These are phyloP conservation scores for Podospora anserina DNA, from an alignment of 495 filamentous ascomycete genomes.

Conservation along the genomic window DNA sequence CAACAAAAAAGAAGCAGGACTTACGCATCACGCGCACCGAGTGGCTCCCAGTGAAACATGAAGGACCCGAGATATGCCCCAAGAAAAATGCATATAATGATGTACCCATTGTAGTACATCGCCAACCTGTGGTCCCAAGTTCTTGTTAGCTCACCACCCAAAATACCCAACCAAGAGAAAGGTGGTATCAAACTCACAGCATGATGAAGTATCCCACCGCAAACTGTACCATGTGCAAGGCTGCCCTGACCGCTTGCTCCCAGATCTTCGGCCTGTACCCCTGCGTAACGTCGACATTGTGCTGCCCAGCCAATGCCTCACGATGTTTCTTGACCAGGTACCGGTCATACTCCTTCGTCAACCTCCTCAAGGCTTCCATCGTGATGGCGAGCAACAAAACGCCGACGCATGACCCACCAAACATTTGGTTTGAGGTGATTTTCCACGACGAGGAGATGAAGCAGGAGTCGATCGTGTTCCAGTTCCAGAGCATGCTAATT, in stretches of 20 bases:
- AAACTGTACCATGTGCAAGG: slow-evolving; percentile 61
- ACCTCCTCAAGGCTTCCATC: slow-evolving; percentile 59
- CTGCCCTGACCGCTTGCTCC: slow-evolving; percentile 58
- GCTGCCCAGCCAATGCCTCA: background rate
- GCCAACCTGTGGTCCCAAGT: slow-evolving; percentile 29
- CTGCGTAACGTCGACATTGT: background rate
- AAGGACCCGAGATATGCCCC: slow-evolving; percentile 62
- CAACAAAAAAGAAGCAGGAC: background rate
- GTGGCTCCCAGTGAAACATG: slow-evolving; percentile 56
- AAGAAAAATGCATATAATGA: slow-evolving; percentile 63
- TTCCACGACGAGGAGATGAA: slow-evolving; percentile 64
- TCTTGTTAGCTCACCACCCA: background rate
- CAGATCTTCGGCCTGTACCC: slow-evolving; percentile 45
- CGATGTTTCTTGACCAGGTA: slow-evolving; percentile 41
- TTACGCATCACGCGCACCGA: background rate
- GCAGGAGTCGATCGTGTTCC: slow-evolving; percentile 65
- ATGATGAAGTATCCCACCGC: slow-evolving; percentile 65
- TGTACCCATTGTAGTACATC: slow-evolving; percentile 68
- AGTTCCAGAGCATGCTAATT: slow-evolving; percentile 66
- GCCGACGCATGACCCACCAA: slow-evolving; percentile 66
- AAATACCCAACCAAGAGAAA: too few species aligned
- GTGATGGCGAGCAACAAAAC: slow-evolving; percentile 57
- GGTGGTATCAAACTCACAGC: slow-evolving; percentile 34
- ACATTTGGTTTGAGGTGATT: slow-evolving; percentile 57
- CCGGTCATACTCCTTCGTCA: slow-evolving; percentile 55